Base-by-base conservation (phyloP, 164 flowering plant species). In the Dillenia suffruticosa region DNA sequence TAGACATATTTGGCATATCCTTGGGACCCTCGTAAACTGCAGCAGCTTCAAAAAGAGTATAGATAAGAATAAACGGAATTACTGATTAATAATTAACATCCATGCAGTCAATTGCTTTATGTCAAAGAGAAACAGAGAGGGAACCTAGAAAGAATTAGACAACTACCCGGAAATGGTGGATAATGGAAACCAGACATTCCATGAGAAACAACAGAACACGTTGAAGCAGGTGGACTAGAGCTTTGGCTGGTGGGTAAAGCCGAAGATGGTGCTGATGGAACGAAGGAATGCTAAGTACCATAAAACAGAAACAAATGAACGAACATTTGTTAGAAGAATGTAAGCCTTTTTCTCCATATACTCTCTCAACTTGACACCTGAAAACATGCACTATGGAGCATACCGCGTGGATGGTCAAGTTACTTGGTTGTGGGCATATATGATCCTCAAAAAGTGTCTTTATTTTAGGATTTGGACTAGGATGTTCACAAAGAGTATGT, bases 371-470 rank as follows among this genome's bases (percentile, higher is more conserved):
- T 5, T 32, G 40, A 32, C 40, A 32, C 40, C 40, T 26, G 40
- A 26, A 26, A 26, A 26, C 40, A 26, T 26, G 40, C 40, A 26
- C 40, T 32, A 32, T 4, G 6, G 40, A 32, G 6, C 40, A 32
- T 32, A 32, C 40, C 40, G 6, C 5, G 40, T 4, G 40, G 6
- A 6, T 32, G 5, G 40, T 32, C 40, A 79, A 76, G 43, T 82
- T 81, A 74, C 76, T 82, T 19, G 79, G 76, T 57, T 73, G 81
- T 51, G 74, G 78, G 69, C 86, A 82, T 11, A 79, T 51, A 59
- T 82, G 86, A 63, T 82, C 86, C 40, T 74, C 76, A 69, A 82
- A 82, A 46, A 82, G 73, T 10, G 86, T 82, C 64, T 79, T 82
- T 17, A 82, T 79, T 58, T 82, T 83, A 17, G 86, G 86, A 72